Evolutionary conservation across 345 rosid genomes (phyloP), one percentile per base, ranked within the genome.

Genomic region (Odontarrhena argentea): DNA sequence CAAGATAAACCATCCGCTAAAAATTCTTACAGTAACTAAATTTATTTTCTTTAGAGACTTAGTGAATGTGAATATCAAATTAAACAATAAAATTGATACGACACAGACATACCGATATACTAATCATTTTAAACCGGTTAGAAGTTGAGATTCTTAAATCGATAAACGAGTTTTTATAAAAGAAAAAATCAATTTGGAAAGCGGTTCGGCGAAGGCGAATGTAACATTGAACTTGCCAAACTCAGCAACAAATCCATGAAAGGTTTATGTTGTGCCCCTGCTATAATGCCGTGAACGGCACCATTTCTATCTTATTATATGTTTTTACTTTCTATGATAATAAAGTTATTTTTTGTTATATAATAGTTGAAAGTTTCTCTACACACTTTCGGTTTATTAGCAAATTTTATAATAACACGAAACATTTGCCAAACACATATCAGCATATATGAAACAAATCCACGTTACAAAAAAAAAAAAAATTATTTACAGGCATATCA

Each of bases 391-490:
- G 28, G 22, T 14, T 9, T 55, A 9, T 37, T 25, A 26, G 7
- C 4, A 7, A 13, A 36, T 26, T 18, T 32, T 5, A 32, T 32
- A 30, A 41, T 14, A 57, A 59, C 58, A 59, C 44, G 37, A 49
- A 22, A 50, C 41, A 28, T 34, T 51, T 50, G 53, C 35, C 51
- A 28, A 57, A 28, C 7, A 22, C 49, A 57, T 47, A 18, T 18
- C 22, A 18, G 22, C 22, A 18, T 18, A 18, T 18, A 36, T 57
- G 58, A 18, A 56, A 56, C 55, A 38, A 15, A 48, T 5, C 34
- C 58, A 58, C 73, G 65, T 68, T 14, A 47, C 13, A 68, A 26
- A 37, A 38, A 36, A 37, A 18, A 18, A 18, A 18, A 18, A 18
- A 18, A 18, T 32, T 67, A 25, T 46, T 45, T n/a, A 24, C 26